Evolutionary conservation across 805 yeast genomes (phyloP), one percentile per base, ranked within the genome.

Genomic region (Saccharomycopsis fodiens): DNA sequence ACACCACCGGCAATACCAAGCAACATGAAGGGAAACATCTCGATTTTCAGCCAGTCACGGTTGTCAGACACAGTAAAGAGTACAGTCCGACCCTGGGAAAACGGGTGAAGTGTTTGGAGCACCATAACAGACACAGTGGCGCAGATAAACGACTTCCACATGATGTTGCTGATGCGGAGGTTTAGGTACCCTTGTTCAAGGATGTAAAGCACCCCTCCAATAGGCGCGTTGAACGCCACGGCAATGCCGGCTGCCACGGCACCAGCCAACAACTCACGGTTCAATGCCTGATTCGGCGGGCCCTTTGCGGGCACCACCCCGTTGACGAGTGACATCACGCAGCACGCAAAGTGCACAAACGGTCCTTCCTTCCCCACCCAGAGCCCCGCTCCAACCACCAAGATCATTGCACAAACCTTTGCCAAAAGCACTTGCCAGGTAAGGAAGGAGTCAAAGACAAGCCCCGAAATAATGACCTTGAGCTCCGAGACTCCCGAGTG

Each of bases 341-440:
- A 77, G 53, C 85, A 76, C 0, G 91, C 73, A 3, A 86, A 74
- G 60, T 87, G 95, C 21, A 85, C 89, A 45, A 87, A 60, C 0
- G 96, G 95, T 1, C 95, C 95, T 55, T 86, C 96, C 56, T 78
- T 79, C 4, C 96, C 95, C 4, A 83, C 70, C 85, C 91, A 83
- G 2, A 86, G 56, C 0, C 95, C 95, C 1, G 85, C 75, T 19
- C 88, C 79, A 3, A 83, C 80, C 13, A 82, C 80, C 39, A 84
- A 62, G 4, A 78, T 65, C 40, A 85, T 63, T 2, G 88, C 84
- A 1, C 67, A 35, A 2, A 74, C 64, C 57, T 85, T 85, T 44
- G 68, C 66, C 2, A 74, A 19, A n/a, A 85, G 62, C 2, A 83
- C 71, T 27, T 61, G 59, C 8, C 68, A 45, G 5, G 78, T 73